Conservation (phyloP, 2,329 filamentous ascomycete species). For the Pseudogymnoascus sp. region DNA sequence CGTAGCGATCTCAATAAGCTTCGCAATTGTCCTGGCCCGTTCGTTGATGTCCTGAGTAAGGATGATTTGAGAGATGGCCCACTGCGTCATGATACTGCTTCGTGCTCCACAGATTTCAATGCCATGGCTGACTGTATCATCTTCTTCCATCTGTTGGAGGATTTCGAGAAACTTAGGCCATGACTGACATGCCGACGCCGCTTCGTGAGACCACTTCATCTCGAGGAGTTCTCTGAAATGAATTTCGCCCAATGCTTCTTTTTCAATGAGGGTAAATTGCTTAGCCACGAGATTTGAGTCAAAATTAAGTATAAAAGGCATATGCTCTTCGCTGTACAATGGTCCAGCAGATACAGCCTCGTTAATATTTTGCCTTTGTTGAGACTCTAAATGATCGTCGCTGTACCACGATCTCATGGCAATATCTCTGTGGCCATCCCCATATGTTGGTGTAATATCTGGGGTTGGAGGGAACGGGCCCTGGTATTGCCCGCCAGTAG, state of each 20-base stretch:
- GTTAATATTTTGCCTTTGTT: constrained; percentile 3
- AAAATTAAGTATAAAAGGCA: constrained; percentile 75
- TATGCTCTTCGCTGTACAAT: constrained; percentile 36
- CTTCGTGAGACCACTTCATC: constrained; percentile 67
- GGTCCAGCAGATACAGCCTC: not conserved
- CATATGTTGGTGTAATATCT: constrained; percentile 24
- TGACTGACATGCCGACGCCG: constrained; percentile 58
- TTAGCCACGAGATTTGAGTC: constrained; percentile 72
- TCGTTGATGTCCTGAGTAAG: constrained; percentile 66
- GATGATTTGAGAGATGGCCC: constrained; percentile 73
- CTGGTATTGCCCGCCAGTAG: constrained; percentile 24
- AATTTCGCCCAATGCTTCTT: constrained; percentile 77
- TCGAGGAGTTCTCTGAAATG: constrained; percentile 84
- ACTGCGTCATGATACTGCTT: constrained; percentile 85
- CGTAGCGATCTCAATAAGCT: constrained; percentile 72
- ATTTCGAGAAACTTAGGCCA: constrained; percentile 77
- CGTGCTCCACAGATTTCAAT: constrained; percentile 79
- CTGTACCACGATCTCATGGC: constrained; percentile 6
- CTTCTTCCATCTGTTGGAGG: constrained; percentile 49
- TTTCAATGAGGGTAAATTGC: constrained; percentile 79
- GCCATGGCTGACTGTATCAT: constrained; percentile 33
- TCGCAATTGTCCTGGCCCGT: constrained; percentile 68
- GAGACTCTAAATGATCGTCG: not conserved
- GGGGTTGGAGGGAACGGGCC: constrained; percentile 23
- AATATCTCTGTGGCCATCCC: not conserved